Evolutionary conservation across 1,139 yeast genomes (phyloP).

Genomic region (Kurtzmaniella quercitrusa): DNA sequence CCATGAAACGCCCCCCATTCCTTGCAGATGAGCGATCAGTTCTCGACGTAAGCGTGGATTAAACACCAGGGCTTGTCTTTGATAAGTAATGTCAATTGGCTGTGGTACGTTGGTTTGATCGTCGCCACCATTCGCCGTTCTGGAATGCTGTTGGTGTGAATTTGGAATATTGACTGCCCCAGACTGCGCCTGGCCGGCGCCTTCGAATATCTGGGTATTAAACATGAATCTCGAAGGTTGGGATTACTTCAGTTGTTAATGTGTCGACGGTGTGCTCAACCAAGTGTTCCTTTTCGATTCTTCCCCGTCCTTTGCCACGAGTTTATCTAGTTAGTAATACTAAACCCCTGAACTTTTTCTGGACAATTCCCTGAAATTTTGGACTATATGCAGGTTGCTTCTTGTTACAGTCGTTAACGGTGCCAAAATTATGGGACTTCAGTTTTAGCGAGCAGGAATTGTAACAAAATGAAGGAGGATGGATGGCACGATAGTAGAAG

Average conservation of each 20-base stretch:
- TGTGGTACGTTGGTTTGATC: slow-evolving; percentile 26
- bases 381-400: neutral
- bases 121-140: slow-evolving; percentile 8
- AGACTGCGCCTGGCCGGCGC: slow-evolving; percentile 14
- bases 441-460: no score
- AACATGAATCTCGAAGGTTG: slow-evolving; percentile 17
- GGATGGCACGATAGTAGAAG: no score
- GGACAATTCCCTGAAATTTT: neutral
- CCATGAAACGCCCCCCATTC: slow-evolving; percentile 99
- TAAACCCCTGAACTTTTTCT: slow-evolving; percentile 1
- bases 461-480: no score
- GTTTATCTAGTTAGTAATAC: neutral
- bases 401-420: neutral
- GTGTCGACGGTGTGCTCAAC: no score
- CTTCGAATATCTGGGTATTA: slow-evolving; percentile 32
- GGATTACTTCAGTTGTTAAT: neutral
- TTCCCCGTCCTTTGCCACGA: neutral
- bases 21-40: slow-evolving; percentile 91
- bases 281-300: neutral
- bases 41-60: slow-evolving; percentile 61
- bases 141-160: slow-evolving; percentile 4
- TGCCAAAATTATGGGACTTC: no score
- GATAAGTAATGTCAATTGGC: slow-evolving; percentile 47
- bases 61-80: slow-evolving; percentile 40
- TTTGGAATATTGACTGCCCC: slow-evolving; percentile 15